Evolutionary conservation across 768 basidiomycete genomes (phyloP).

Genomic region (Rhizopogon vesiculosus): DNA sequence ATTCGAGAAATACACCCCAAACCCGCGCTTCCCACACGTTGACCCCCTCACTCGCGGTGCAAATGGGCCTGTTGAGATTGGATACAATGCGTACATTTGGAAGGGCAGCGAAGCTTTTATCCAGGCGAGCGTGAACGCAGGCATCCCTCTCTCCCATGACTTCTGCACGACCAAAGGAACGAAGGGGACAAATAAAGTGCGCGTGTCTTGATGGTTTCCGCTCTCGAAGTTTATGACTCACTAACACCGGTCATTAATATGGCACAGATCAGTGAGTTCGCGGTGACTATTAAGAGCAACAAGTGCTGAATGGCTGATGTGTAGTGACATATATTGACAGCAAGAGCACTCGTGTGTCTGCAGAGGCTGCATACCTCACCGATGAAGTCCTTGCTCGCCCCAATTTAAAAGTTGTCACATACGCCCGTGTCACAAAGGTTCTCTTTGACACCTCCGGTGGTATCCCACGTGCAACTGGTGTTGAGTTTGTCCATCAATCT

Average conservation of each 20-base stretch:
- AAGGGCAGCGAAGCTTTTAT: conserved; percentile 46
- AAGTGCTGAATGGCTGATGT: too few species aligned
- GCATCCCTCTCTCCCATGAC: conserved; percentile 49
- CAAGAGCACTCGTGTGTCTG: conserved; percentile 13
- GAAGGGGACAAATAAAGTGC: conserved; percentile 56
- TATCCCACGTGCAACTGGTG: not conserved
- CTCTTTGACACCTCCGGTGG: conserved; percentile 2
- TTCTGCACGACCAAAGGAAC: conserved; percentile 55
- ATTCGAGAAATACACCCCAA: conserved; percentile 56
- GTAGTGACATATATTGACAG: conserved; percentile 9
- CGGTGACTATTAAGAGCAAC: not conserved
- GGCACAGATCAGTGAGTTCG: not conserved
- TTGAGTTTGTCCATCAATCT: conserved; percentile 1
- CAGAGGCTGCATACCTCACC: conserved; percentile 19
- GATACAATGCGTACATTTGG: conserved; percentile 49
- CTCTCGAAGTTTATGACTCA: not conserved
- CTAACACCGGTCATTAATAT: not conserved
- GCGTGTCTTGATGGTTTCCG: conserved; percentile 7
- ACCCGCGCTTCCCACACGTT: conserved; percentile 45
- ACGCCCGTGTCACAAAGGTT: conserved; percentile 4
- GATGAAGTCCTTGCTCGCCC: conserved; percentile 12
- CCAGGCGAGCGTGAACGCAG: conserved; percentile 43
- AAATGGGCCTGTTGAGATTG: conserved; percentile 54
- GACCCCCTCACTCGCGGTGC: conserved; percentile 41
- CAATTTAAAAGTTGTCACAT: conserved; percentile 14